Conservation (phyloP, 2,329 filamentous ascomycete genomes). For the Phaeosphaeriaceae sp. region DNA sequence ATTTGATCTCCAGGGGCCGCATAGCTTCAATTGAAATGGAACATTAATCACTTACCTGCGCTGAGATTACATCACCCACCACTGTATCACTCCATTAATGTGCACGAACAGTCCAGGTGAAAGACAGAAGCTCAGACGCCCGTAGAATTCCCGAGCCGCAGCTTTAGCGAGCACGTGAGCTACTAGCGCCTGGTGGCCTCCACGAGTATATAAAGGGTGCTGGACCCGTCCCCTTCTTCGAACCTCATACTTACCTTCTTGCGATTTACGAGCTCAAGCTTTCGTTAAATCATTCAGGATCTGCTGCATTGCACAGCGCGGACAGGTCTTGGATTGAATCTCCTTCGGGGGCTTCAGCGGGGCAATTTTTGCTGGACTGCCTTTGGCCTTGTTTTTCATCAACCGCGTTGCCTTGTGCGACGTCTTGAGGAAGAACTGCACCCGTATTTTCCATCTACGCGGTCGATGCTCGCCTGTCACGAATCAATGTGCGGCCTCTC, state of each 20-base stretch:
- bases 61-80: background rate
- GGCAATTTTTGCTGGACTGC: slow-evolving; percentile 36
- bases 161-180: background rate
- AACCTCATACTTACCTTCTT: slow-evolving; percentile 36
- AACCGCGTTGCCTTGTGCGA: slow-evolving; percentile 37
- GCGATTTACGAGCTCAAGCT: slow-evolving; percentile 38
- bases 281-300: slow-evolving; percentile 33
- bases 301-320: slow-evolving; percentile 48
- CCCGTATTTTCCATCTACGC: too few relatives aligned
- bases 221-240: background rate
- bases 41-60: slow-evolving; percentile 14
- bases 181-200: background rate
- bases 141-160: background rate
- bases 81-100: slow-evolving; percentile 4
- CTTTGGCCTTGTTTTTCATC: slow-evolving; percentile 46
- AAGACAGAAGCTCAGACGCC: background rate
- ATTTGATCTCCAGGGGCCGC: background rate
- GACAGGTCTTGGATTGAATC: slow-evolving; percentile 39
- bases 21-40: background rate
- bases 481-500: too few relatives aligned
- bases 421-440: slow-evolving; percentile 50
- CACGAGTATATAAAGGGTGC: slow-evolving; percentile 1
- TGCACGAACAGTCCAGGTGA: background rate
- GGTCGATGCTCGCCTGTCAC: too few relatives aligned
- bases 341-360: slow-evolving; percentile 43